Evolutionary conservation across 2,329 filamentous ascomycete species (phyloP).

Genomic region (Trichoderma sp.): DNA sequence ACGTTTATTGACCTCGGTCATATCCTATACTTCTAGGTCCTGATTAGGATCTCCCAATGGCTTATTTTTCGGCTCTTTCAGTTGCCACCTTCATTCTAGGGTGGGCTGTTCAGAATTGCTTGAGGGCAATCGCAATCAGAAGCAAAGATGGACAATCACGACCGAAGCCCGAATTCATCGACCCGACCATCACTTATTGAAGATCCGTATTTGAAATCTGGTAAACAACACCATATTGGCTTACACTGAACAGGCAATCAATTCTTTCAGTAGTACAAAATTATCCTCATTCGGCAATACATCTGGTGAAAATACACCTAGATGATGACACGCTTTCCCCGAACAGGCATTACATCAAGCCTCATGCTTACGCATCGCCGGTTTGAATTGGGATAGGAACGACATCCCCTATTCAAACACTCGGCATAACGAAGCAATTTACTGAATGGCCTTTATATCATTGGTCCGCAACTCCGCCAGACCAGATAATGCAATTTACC

Average conservation of each 20-base stretch:
- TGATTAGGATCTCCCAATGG: no score
- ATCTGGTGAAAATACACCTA: background rate
- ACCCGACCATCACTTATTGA: no score
- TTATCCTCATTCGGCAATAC: background rate
- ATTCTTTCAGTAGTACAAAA: background rate
- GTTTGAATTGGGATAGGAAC: background rate
- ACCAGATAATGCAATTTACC: background rate
- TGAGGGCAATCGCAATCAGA: no score
- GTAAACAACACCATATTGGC: background rate
- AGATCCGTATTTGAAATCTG: no score
- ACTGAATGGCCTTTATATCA: background rate
- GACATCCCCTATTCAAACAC: background rate
- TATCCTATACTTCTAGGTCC: rapidly evolving
- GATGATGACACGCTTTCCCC: background rate
- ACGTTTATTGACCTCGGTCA: no score
- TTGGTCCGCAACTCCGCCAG: background rate
- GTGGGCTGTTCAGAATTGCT: no score
- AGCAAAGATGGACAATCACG: no score
- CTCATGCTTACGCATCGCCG: background rate
- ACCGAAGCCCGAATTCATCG: no score
- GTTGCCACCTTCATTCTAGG: no score
- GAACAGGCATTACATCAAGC: background rate
- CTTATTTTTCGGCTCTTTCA: no score
- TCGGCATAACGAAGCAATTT: background rate
- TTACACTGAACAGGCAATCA: background rate